Base-by-base conservation (phyloP, 163 green algal genomes). In the Chlamydomonas reinhardtii region DNA sequence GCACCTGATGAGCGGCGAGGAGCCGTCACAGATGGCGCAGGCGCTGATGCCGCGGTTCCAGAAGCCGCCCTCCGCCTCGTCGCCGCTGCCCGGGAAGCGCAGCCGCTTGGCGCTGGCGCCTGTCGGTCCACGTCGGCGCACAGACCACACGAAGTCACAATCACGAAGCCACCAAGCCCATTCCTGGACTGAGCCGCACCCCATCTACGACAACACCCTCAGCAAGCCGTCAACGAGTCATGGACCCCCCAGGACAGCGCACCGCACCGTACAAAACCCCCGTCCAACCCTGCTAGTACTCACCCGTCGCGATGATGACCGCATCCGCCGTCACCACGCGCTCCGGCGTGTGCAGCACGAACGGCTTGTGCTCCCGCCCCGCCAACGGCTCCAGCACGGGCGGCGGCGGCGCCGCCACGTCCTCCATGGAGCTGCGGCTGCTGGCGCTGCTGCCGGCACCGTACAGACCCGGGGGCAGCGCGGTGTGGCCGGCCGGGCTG, bases 21-120 rank as follows among this genome's bases (percentile, higher is more conserved):
- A 43, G 15, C 95, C 95, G 82, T 98, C 95, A 89, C 95, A 98
- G 39, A 97, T 93, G 14, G 95, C 95, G 87, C 95, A 98, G 0
- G 94, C 94, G 25, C 86, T 94, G 76, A 98, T 96, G 76, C 95
- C 95, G 65, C 93, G 93, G 76, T 96, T 96, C 94, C 94, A 97
- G 83, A 93, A 97, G 20, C 84, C 83, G 70, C 81, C 83, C 69
- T 85, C 83, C 61, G 82, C 29, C 59, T 77, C 54, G 62, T 97
- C 94, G 5, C 90, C 93, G 4, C 91, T 92, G 15, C 95, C 95
- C 5, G 78, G 76, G 86, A 96, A 95, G 31, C 82, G 70, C 68
- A 97, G 81, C 24, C 81, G 74, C 69, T 56, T 72, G 27, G 89
- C 89, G 65, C 65, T 62, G 25, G 85, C 89, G 24, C 89, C 89